A percentile compares a stretch with the other conserved stretches of the same genome.
phyloP scores from a whole-genome alignment of 306 rosid genomes.

The apple (Malus domestica) region ASM211411v1 NC_041791.1:36849501-36850000 shows the following conservation, averaged over 20 bases:
- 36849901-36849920: slow-evolving; percentile 56
- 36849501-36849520: too few species aligned
- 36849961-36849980: slow-evolving; percentile 44
- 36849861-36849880: slow-evolving; percentile 22
- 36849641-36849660: background rate
- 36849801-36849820: background rate
- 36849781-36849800: background rate
- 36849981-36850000: slow-evolving; percentile 67
- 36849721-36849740: background rate
- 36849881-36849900: slow-evolving; percentile 35
- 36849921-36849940: slow-evolving; percentile 39
- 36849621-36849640: slow-evolving; percentile 31
- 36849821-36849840: slow-evolving; percentile 13
- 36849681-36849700: background rate
- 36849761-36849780: background rate
- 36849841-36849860: slow-evolving; percentile 4
- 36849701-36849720: background rate
- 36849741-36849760: background rate
- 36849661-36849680: background rate
- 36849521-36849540: background rate
- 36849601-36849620: slow-evolving; percentile 10
- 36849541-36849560: slow-evolving; percentile 21
- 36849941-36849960: slow-evolving; percentile 39
- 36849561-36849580: slow-evolving; percentile 3
- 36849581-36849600: background rate